Evolutionary conservation across 352 stramenopile genomes (phyloP), one percentile per base, ranked within the genome.

Genomic region (Pythium coloratum): DNA sequence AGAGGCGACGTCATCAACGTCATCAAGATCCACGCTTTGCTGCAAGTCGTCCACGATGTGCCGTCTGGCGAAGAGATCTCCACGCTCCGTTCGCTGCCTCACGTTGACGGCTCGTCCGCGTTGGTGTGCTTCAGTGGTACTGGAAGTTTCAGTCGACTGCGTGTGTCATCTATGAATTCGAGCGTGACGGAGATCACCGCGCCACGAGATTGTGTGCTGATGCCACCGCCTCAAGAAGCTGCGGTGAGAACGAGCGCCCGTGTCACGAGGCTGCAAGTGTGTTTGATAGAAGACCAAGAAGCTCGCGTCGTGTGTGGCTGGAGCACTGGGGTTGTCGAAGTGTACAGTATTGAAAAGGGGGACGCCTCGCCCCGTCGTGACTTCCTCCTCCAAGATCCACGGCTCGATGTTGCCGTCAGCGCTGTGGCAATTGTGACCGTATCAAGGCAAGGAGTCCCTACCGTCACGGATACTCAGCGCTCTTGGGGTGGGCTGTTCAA

Each of bases 1-100:
- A 73, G 72, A 16, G 66, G 75, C 3, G 80, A 89, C 40, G 55
- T 88, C 5, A 81, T 92, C 32, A 75, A 92, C 47, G 81, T 90
- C n/a, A 60, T 90, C 9, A 92, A 90, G 47, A 73, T 92, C 18
- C 81, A 90, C 34, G 66, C 75, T 7, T 69, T 81, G 20, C 59
- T 90, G 18, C 47, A 69, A 26, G 58, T 81, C 13, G 46, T 85
- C 8, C 62, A 76, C 26, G 36, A 54, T 2, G 50, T 73, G 38
- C 14, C 55, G 1, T 10, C 32, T 2, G 62, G 60, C 6, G 70
- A 84, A 20, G 66, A 71, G 6, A 55, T 82, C 8, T 64, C 73
- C 2, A 49, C 32, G 1, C 7, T 81, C 9, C 59, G 62, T 24
- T 50, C 71, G n/a, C 65, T 73, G 46, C 24, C 55, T 0, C 38